Base-by-base conservation (phyloP, 225 moss, liverwort and hornwort genomes). In the Climacium dendroides region DNA sequence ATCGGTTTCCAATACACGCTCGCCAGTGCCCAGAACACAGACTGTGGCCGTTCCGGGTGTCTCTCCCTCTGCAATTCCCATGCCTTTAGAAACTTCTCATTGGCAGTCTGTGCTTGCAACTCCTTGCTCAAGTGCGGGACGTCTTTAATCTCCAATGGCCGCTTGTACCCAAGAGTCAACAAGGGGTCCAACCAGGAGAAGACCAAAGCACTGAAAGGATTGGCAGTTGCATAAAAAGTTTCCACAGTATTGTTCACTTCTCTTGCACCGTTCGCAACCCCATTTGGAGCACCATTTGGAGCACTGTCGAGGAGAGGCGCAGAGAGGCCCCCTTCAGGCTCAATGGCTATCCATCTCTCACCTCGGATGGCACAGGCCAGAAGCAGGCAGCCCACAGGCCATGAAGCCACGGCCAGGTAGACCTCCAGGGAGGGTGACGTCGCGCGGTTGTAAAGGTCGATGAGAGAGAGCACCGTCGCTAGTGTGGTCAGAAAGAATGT, bases 381-480 rank as follows among this genome's bases (percentile, higher is more conserved):
- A 37, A 94, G 90, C 48, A 94, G 85, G 78, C 92, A 94, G 9
- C 91, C 83, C 30, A 94, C 91, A 26, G 94, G 92, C 94, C 94
- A 94, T 7, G 94, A 87, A 20, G 92, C 90, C 12, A 86, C 81
- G 22, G 83, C 81, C 25, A 94, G 81, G 76, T 85, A 90, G 7
- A 94, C 67, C 48, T 90, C 91, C 26, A 87, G 77, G 20, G 92
- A 90, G 20, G 90, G 74, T 0, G 72, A 23, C 14, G 70, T 84
- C 22, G 80, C 79, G 67, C 86, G 90, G 65, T 85, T 86, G 41
- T 87, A 87, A 23, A 94, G 89, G 78, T 91, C 87, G 48, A 87
- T 26, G 50, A 91, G 90, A 20, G 89, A 90, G 50, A 94, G 90
- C 18, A 89, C 69, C 5, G 77, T 61, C 9, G 82, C 91, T 30